Percentiles rank a stretch among this genome's conserved stretches.
phyloP scores from a whole-genome alignment of 192 early-diverging fungal species.

The Phycomyces blakesleeanus region DNA sequence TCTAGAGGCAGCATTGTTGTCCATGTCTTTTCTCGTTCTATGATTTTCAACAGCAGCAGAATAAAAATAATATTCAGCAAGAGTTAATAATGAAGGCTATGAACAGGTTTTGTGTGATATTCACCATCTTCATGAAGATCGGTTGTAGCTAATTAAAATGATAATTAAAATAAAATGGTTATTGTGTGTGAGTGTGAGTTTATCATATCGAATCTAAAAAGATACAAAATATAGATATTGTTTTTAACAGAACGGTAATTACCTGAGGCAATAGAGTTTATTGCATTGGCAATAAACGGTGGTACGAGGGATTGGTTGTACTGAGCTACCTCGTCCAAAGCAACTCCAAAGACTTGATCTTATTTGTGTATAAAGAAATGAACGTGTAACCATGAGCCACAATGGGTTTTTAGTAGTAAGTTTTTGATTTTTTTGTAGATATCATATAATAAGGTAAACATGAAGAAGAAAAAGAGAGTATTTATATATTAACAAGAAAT shows the following conservation, averaged over 20 bases:
- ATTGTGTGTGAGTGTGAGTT: not conserved
- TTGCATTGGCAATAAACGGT: slow-evolving; percentile 1
- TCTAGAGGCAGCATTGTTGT: slow-evolving; percentile 49
- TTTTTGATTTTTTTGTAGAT: too few species aligned
- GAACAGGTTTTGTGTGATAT: too few species aligned
- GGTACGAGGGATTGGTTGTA: slow-evolving; percentile 3
- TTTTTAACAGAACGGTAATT: not conserved
- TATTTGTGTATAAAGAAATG: not conserved
- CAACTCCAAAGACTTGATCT: slow-evolving; percentile 10
- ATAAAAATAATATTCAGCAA: not conserved
- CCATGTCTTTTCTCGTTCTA: slow-evolving; percentile 58
- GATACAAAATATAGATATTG: too few species aligned
- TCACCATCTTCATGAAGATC: slow-evolving; percentile 2
- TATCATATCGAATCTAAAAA: not conserved
- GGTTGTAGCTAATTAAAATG: not conserved
- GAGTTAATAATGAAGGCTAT: too few species aligned
- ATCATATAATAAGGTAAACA: too few species aligned
- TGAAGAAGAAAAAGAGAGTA: too few species aligned
- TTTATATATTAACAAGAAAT: too few species aligned
- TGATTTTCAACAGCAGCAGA: not conserved
- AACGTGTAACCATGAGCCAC: not conserved
- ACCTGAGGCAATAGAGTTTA: slow-evolving; percentile 13
- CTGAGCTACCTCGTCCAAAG: slow-evolving; percentile 9
- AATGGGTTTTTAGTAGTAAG: too few species aligned
- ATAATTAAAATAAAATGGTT: too few species aligned